These are phyloP conservation scores for Penicillium lividum DNA, from an alignment of 495 filamentous ascomycete genomes.

Conservation along the genomic window DNA sequence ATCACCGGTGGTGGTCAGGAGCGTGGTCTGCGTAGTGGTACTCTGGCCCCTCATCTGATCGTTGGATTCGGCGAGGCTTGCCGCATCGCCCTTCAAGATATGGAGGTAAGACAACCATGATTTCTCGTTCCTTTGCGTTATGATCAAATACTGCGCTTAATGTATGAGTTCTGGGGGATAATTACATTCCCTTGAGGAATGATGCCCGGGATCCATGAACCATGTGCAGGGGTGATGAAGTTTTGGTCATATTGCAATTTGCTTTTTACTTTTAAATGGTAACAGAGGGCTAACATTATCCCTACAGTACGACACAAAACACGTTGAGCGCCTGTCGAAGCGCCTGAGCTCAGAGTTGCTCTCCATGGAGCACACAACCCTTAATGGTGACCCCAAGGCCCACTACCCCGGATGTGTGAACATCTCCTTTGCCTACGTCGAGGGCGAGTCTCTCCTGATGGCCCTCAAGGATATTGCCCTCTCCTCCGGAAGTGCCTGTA, in stretches of 20 bases:
- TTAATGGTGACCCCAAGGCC: slow-evolving; percentile 80
- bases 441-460: slow-evolving; percentile 97
- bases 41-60: slow-evolving; percentile 81
- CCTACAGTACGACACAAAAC: slow-evolving; percentile 82
- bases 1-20: slow-evolving; percentile 97
- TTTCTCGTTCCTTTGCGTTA: background rate
- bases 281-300: slow-evolving; percentile 30
- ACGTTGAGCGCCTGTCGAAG: slow-evolving; percentile 78
- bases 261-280: too few species aligned
- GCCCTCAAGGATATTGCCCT: slow-evolving; percentile 96
- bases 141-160: too few species aligned
- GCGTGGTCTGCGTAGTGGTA: slow-evolving; percentile 89
- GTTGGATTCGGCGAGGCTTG: slow-evolving; percentile 97
- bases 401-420: slow-evolving; percentile 98
- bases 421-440: slow-evolving; percentile 96
- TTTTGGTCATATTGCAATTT: too few species aligned
- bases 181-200: too few species aligned
- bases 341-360: slow-evolving; percentile 79
- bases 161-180: too few species aligned
- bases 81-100: slow-evolving; percentile 83
- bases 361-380: slow-evolving; percentile 83
- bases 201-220: too few species aligned
- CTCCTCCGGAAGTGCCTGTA: slow-evolving; percentile 95
- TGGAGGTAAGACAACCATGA: slow-evolving; percentile 66
- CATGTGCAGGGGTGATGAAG: too few species aligned